Evolutionary conservation across 495 filamentous ascomycete genomes (phyloP).

Genomic region (Tuber calosporum): DNA sequence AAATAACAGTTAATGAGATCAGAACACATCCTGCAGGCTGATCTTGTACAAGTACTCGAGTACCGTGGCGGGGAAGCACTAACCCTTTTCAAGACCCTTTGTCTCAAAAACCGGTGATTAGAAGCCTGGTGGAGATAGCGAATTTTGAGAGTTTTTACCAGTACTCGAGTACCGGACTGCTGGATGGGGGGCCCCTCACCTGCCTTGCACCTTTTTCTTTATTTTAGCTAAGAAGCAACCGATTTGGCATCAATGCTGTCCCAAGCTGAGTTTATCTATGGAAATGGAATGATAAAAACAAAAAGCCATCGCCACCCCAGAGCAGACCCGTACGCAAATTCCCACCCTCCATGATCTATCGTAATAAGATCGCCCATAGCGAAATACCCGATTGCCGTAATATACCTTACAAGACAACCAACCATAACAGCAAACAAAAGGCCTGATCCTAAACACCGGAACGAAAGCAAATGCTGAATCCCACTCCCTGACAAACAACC

Average conservation of each 20-base stretch:
- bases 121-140: too few relatives aligned
- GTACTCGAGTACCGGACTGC: background rate
- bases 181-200: background rate
- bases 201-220: background rate
- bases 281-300: background rate
- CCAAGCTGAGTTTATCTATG: background rate
- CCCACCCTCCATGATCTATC: background rate
- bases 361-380: background rate
- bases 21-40: too few relatives aligned
- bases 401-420: background rate
- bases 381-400: background rate
- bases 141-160: too few relatives aligned
- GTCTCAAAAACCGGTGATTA: too few relatives aligned
- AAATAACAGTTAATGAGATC: too few relatives aligned
- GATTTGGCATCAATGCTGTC: background rate
- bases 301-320: background rate
- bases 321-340: background rate
- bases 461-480: constrained; percentile 5
- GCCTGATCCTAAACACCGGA: constrained; percentile 4
- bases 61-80: too few relatives aligned
- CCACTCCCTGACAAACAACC: background rate
- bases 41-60: too few relatives aligned
- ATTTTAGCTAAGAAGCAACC: background rate
- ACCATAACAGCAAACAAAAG: constrained; percentile 7
- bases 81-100: too few relatives aligned